Percentiles rank a stretch among this genome's conserved stretches.
Evolutionary conservation across 1,284 basidiomycete species (phyloP).

Genomic region (Butyriboletus appendiculatus): DNA sequence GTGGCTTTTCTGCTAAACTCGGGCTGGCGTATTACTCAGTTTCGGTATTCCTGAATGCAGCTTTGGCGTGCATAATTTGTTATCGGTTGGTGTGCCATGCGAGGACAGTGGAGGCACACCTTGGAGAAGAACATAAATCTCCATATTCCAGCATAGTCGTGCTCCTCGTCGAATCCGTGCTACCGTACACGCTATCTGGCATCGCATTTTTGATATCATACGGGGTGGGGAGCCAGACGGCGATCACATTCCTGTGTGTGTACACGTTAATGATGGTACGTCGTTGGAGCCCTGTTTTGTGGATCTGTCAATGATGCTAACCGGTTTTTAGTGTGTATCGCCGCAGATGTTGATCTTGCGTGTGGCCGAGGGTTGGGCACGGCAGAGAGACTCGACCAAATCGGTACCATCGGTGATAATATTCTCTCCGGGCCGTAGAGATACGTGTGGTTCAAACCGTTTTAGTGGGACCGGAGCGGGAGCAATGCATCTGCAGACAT

Average conservation of each 20-base stretch:
- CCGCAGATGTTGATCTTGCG: conserved; percentile 24
- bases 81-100: conserved; percentile 6
- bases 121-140: not conserved
- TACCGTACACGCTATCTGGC: conserved; percentile 15
- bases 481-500: no score
- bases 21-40: conserved; percentile 8
- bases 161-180: conserved; percentile 18
- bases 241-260: conserved; percentile 5
- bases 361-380: conserved; percentile 7
- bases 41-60: conserved; percentile 3
- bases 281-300: not conserved
- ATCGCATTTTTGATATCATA: conserved; percentile 11
- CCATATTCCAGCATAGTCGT: conserved; percentile 2
- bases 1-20: conserved; percentile 2
- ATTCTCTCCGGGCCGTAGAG: not conserved
- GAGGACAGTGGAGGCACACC: not conserved
- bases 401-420: not conserved
- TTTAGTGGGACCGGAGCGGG: not conserved
- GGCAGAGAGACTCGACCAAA: not conserved
- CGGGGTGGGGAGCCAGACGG: not conserved
- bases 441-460: not conserved
- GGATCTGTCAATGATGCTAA: not conserved
- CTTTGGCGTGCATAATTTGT: conserved; percentile 15
- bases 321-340: conserved; percentile 12
- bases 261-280: conserved; percentile 13